Base-by-base conservation (phyloP, 2,329 filamentous ascomycete genomes). In the Botryotinia narcissicola region DNA sequence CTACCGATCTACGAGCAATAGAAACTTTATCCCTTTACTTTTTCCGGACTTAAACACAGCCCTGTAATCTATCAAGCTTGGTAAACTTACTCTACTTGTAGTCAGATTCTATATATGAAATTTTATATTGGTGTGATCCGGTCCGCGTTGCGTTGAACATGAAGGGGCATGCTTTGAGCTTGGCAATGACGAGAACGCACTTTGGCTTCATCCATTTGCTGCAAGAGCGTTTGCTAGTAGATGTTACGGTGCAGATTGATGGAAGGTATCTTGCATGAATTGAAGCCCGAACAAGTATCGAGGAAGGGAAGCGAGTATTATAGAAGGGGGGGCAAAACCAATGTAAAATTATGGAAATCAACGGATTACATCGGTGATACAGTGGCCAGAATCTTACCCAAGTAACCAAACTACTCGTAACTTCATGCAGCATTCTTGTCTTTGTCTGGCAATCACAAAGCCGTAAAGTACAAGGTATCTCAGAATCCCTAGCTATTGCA, bases 401-500 rank as follows among this genome's bases (percentile, higher is more conserved):
- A 68, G 64, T 14, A 57, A 68, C 35, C n/a, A 57, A 57, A 40
- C 40, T 32, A 29, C 48, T 32, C n/a, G n/a, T 57, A 29, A 57
- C 44, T 54, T 67, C 16, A 48, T 71, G 46, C 70, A 66, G 35
- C n/a, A 40, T 25, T 32, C 32, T 18, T 48, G 59, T 37, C 40
- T 63, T 54, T 48, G 42, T 7, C 32, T 63, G 46, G 60, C 42
- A 66, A 51, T 51, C 46, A 66, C 60, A 66, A 25, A 54, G 59
- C 46, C 18, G 44, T 25, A 71, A 63, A 40, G 64, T n/a, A 68
- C 64, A 54, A 54, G 64, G 64, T 68, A 42, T 67, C 63, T n/a
- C 64, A 40, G 64, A 32, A 67, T 54, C 25, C 64, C 64, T 68
- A 68, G 64, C 46, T 68, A 48, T 68, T 54, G 46, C 64, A 54